Conservation (phyloP, 2,329 filamentous ascomycete species). For the Alternaria ventricosa region DNA sequence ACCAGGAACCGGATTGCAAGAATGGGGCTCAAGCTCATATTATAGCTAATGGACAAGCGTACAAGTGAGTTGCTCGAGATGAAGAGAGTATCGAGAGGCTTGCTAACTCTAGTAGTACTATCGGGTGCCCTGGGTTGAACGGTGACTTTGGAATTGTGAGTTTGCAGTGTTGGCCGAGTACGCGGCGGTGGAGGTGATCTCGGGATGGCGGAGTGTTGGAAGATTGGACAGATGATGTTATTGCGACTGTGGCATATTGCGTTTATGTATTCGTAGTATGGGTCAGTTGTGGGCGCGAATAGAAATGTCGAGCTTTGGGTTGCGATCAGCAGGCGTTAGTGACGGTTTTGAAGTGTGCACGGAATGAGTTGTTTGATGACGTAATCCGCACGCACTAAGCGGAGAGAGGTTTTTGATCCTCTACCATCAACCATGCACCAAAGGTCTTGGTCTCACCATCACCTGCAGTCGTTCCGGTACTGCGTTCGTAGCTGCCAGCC, state of each 20-base stretch:
- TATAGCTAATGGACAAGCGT: neutral
- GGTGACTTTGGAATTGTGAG: neutral
- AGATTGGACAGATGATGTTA: neutral
- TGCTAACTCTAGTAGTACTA: neutral
- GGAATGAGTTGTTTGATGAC: neutral
- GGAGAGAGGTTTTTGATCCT: neutral
- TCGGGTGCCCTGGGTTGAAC: neutral
- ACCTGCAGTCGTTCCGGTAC: neutral
- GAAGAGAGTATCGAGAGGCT: fast-evolving
- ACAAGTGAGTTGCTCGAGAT: neutral
- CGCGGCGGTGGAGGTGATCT: neutral
- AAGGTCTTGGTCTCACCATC: neutral
- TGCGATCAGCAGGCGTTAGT: neutral
- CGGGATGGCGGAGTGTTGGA: neutral
- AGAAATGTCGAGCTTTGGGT: neutral
- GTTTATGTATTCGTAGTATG: neutral
- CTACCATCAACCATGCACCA: neutral
- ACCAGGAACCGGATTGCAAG: neutral
- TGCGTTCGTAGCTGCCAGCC: neutral
- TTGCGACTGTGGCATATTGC: neutral
- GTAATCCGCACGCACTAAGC: neutral
- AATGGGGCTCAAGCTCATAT: neutral
- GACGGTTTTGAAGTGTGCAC: neutral
- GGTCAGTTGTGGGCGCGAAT: neutral
- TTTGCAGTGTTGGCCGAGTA: neutral